Conservation (phyloP, 352 stramenopile genomes). For the Phytopythium chamaehyphon region DNA sequence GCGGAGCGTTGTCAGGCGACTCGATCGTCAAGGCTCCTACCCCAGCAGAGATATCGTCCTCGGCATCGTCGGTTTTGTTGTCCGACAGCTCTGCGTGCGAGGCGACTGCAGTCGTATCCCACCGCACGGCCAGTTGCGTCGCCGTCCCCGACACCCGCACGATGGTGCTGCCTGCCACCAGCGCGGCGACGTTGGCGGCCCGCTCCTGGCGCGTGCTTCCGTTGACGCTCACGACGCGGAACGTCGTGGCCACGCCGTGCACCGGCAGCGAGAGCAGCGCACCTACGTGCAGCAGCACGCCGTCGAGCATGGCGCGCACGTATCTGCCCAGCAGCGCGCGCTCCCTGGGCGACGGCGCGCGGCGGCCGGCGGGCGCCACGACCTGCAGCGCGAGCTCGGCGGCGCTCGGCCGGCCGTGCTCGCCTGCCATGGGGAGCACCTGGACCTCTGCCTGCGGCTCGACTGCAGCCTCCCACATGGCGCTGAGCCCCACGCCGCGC, state of each 20-base stretch:
- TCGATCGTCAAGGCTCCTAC: not conserved
- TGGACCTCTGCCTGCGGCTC: constrained; percentile 19
- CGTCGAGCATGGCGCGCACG: constrained; percentile 61
- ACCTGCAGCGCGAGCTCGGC: constrained; percentile 30
- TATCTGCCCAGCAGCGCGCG: constrained; percentile 45
- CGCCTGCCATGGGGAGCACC: constrained; percentile 10
- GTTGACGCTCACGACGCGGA: constrained; percentile 34
- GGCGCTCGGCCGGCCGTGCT: constrained; percentile 13
- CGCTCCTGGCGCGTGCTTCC: constrained; percentile 1
- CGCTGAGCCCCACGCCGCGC: constrained; percentile 53
- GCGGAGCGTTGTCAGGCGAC: not conserved
- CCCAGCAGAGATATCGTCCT: not conserved
- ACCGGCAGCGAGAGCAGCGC: constrained; percentile 58
- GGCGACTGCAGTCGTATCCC: constrained; percentile 2
- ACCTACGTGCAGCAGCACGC: constrained; percentile 42
- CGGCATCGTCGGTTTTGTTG: not conserved
- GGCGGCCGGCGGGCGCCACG: constrained; percentile 13
- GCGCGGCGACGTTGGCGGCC: not conserved
- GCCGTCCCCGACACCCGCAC: constrained; percentile 18
- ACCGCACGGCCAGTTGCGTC: constrained; percentile 24
- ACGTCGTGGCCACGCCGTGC: constrained; percentile 52
- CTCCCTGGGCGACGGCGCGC: constrained; percentile 50
- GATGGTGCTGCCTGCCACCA: constrained; percentile 9
- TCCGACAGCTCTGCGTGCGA: not conserved
- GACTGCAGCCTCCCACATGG: constrained; percentile 63